Base-by-base conservation (phyloP, 495 filamentous ascomycete genomes). In the Xylaria flabelliformis region DNA sequence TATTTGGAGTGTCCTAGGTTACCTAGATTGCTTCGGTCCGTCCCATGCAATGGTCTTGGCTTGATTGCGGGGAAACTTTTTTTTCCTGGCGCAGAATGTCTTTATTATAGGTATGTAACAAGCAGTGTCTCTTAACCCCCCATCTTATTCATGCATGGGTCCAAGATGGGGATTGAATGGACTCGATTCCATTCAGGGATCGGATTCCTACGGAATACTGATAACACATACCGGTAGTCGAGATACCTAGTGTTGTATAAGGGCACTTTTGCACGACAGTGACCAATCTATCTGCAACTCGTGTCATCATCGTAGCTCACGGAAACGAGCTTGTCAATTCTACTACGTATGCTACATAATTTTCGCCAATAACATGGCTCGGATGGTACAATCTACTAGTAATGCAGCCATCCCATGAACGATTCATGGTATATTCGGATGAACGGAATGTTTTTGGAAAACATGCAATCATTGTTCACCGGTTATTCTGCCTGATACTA, bases 101-200 rank as follows among this genome's bases (percentile, higher is more conserved):
- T 56, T 12, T 63, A 13, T 15, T 21, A 29, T 29, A n/a, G n/a
- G n/a, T n/a, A 2, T 29, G 26, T 29, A 2, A 39, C n/a, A 41
- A 17, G 26, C 7, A 19, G 19, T 62, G 21, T 50, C 63, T 9
- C 42, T n/a, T n/a, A 19, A 50, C 42, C 13, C 42, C 42, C 63
- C 58, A 61, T 61, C 17, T 21, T 56, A 29, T 56, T 64, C 26
- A n/a, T 51, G 51, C 64, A 51, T 12, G 64, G 64, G 46, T 13
- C 46, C 17, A 19, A 24, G 64, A 51, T 46, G 39, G 63, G n/a
- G 29, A 24, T 34, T 17, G 42, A 50, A 34, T 34, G 26, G 26
- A 36, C 55, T 6, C 29, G 0, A 12, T 34, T 53, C 26, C 12
- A 53, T 13, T 10, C 21, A 26, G 26, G 21, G 50, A 53, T 59